phyloP scores from a whole-genome alignment of 257 asterid genomes.

The Cynanchum wilfordii region DNA sequence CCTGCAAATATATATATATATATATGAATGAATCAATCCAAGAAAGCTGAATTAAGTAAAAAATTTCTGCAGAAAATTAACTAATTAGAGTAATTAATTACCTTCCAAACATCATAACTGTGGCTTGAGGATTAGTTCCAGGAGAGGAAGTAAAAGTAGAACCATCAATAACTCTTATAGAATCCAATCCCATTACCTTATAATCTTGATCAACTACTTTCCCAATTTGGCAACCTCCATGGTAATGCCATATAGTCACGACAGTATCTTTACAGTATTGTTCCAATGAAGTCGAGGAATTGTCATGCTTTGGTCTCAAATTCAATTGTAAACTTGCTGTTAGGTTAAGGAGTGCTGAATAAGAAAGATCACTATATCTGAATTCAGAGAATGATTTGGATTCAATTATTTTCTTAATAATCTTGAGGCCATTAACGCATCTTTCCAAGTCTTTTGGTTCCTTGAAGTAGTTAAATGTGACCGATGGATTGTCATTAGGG shows the following conservation, averaged over 20 bases:
- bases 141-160: constrained; percentile 73
- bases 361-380: constrained; percentile 35
- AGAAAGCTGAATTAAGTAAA: no score
- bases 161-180: constrained; percentile 69
- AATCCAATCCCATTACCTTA: constrained; percentile 52
- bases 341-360: constrained; percentile 55
- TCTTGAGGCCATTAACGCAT: constrained; percentile 57
- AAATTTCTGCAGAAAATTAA: no score
- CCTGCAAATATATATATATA: background rate
- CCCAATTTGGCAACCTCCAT: constrained; percentile 81
- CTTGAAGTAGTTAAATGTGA: constrained; percentile 74
- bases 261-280: constrained; percentile 82
- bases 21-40: no score
- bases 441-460: constrained; percentile 51
- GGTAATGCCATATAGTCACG: constrained; percentile 92
- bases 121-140: constrained; percentile 91
- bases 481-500: constrained; percentile 62
- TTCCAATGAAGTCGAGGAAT: constrained; percentile 54
- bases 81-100: constrained; percentile 15
- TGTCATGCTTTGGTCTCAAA: constrained; percentile 55
- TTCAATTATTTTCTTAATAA: constrained; percentile 52
- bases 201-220: constrained; percentile 55
- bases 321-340: constrained; percentile 57
- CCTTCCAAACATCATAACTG: constrained; percentile 93
- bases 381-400: constrained; percentile 53